Percentiles rank a stretch among this genome's conserved stretches.
These are phyloP conservation scores for Claviceps humidiphila DNA, from an alignment of 2,329 filamentous ascomycete genomes.

Conservation along the genomic window DNA sequence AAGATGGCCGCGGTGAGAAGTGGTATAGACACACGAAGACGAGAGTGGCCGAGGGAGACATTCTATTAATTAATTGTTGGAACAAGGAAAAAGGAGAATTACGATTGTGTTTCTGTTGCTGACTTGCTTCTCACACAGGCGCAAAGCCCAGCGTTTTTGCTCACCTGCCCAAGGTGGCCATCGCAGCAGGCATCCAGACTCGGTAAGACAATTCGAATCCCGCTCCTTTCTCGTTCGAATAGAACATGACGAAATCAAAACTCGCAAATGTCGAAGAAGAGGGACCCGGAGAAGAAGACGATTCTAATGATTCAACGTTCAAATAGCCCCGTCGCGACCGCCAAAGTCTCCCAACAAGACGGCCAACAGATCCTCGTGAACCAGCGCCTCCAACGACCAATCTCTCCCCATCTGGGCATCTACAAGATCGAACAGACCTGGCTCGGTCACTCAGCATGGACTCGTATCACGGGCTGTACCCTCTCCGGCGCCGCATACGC, in stretches of 20 bases:
- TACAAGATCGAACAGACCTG: constrained; percentile 82
- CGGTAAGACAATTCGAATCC: constrained; percentile 25
- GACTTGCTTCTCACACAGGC: constrained; percentile 14
- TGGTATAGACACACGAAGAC: too few species aligned
- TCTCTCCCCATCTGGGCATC: constrained; percentile 74
- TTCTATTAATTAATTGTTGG: neutral
- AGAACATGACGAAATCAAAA: neutral
- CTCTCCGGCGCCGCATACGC: constrained; percentile 65
- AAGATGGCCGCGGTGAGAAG: too few species aligned
- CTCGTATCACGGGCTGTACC: constrained; percentile 69
- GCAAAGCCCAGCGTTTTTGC: constrained; percentile 34
- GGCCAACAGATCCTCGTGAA: constrained; percentile 56
- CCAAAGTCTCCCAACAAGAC: constrained; percentile 40
- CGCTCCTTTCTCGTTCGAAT: too few species aligned
- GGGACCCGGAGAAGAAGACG: neutral
- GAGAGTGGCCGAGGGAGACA: neutral
- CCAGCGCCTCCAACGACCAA: constrained; percentile 70
- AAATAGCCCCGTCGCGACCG: constrained; percentile 37
- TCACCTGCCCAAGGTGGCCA: constrained; percentile 25
- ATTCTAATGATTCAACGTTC: neutral
- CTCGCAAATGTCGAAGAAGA: neutral
- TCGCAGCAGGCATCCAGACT: constrained; percentile 30
- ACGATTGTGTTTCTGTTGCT: neutral
- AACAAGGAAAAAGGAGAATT: neutral
- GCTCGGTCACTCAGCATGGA: constrained; percentile 57